Conservation (phyloP, 1,139 yeast species). For the Yamadazyma atlantica region DNA sequence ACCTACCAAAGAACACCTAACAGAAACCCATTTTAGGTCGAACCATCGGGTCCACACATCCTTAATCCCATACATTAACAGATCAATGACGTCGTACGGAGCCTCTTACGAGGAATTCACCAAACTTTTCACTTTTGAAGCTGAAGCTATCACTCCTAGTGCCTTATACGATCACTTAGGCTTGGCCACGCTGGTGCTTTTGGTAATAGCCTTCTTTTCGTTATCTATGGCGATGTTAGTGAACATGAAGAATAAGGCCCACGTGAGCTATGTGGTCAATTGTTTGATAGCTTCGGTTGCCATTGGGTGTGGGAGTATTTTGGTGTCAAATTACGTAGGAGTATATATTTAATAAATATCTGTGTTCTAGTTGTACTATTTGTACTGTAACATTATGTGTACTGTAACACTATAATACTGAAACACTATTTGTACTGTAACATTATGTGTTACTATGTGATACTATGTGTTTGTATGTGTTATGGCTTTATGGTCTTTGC, state of each 20-base stretch:
- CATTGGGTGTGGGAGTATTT: constrained; percentile 38
- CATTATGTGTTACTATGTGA: too few relatives aligned
- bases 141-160: constrained; percentile 26
- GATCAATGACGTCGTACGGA: constrained; percentile 27
- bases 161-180: constrained; percentile 17
- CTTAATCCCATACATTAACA: too few relatives aligned
- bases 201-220: constrained; percentile 34
- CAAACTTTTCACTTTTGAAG: constrained; percentile 21
- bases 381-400: too few relatives aligned
- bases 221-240: constrained; percentile 38
- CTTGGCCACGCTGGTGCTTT: constrained; percentile 20
- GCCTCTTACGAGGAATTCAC: constrained; percentile 33
- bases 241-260: constrained; percentile 32
- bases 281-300: constrained; percentile 39
- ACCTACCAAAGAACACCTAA: too few relatives aligned
- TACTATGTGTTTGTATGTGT: too few relatives aligned
- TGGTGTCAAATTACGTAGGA: constrained; percentile 44
- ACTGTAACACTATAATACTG: neutral
- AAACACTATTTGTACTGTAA: neutral
- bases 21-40: too few relatives aligned
- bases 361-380: too few relatives aligned
- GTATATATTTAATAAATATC: constrained; percentile 32
- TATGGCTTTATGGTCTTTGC: too few relatives aligned
- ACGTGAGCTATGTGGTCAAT: constrained; percentile 27
- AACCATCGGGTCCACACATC: too few relatives aligned